Evolutionary conservation across 2,329 filamentous ascomycete genomes (phyloP), one percentile per base, ranked within the genome.

Genomic region (Colletotrichum melonis): DNA sequence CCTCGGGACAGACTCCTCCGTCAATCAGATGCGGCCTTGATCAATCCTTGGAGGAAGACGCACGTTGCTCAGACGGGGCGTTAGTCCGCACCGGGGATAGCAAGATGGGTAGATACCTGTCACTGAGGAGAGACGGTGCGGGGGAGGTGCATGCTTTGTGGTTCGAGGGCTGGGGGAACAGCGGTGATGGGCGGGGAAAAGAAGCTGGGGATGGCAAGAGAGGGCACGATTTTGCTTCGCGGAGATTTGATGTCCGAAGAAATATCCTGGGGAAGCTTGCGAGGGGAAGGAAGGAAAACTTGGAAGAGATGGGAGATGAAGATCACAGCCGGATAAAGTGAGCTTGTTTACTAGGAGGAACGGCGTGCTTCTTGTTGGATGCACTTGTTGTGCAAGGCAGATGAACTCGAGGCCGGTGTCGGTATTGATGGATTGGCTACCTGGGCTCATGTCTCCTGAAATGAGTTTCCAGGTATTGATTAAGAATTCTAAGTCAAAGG

Each of bases 1-100:
- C 32, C 19, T 57, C 63, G 63, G 63, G 52, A 11, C 52, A 65
- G 52, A 22, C 35, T 42, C 30, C 32, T 57, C 63, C 63, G 63
- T 46, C 16, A 42, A 30, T 57, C 52, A 30, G 63, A 57, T 65
- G 14, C 63, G 24, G 52, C 52, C 54, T 56, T 28, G 63, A 30
- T 63, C n/a, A 16, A 56, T 1, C 7, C 32, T 55, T 11, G 16
- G n/a, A 26, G 28, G 52, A 19, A 24, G 11, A 35, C 14, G 30
- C 28, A 32, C 22, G 14, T 64, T 55, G 63, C 63, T 22, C n/a
- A 26, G 26, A n/a, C 24, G 42, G 1, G n/a, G 6, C 30, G 42
- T 30, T 30, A 22, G 62, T 22, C 26, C 12, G 49, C 56, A 42
- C 14, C 19, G 55, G 52, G 28, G 22, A 7, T 16, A 32, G 9